phyloP scores from a whole-genome alignment of 2,329 filamentous ascomycete species.

The Scedosporium minutisporum region DNA sequence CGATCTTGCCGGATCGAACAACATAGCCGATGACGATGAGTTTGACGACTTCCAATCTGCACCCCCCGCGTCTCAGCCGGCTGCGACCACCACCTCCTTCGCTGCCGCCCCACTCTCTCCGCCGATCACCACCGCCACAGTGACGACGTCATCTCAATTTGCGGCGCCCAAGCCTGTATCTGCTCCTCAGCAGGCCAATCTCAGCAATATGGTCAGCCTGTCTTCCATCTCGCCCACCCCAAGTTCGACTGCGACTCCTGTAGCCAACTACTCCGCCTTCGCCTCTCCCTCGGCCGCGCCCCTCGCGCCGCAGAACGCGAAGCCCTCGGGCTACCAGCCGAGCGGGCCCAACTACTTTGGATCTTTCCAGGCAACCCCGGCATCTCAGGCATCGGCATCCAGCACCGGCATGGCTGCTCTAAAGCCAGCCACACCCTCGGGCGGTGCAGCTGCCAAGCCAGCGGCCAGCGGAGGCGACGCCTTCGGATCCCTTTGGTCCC shows the following conservation, averaged over 20 bases:
- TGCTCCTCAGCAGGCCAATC: slow-evolving; percentile 68
- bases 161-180: slow-evolving; percentile 77
- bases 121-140: slow-evolving; percentile 39
- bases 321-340: slow-evolving; percentile 30
- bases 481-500: slow-evolving; percentile 80
- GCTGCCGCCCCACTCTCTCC: slow-evolving; percentile 36
- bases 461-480: slow-evolving; percentile 63
- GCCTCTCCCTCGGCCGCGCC: slow-evolving; percentile 33
- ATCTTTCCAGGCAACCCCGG: slow-evolving; percentile 49
- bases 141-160: slow-evolving; percentile 55
- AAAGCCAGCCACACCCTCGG: slow-evolving; percentile 36
- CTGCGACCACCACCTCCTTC: slow-evolving; percentile 18
- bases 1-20: slow-evolving; percentile 25
- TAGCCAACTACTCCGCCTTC: slow-evolving; percentile 56
- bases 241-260: slow-evolving; percentile 44
- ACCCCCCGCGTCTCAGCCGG: slow-evolving; percentile 40
- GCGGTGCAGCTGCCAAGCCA: slow-evolving; percentile 37
- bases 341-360: slow-evolving; percentile 89
- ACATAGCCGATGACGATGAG: slow-evolving; percentile 67
- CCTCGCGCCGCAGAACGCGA: slow-evolving; percentile 10
- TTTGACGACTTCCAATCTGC: slow-evolving; percentile 98
- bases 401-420: slow-evolving; percentile 32
- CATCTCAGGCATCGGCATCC: slow-evolving; percentile 20
- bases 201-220: slow-evolving; percentile 71
- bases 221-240: slow-evolving; percentile 70